phyloP scores from a whole-genome alignment of 2,329 filamentous ascomycete species.

The Penicillium sp. region DNA sequence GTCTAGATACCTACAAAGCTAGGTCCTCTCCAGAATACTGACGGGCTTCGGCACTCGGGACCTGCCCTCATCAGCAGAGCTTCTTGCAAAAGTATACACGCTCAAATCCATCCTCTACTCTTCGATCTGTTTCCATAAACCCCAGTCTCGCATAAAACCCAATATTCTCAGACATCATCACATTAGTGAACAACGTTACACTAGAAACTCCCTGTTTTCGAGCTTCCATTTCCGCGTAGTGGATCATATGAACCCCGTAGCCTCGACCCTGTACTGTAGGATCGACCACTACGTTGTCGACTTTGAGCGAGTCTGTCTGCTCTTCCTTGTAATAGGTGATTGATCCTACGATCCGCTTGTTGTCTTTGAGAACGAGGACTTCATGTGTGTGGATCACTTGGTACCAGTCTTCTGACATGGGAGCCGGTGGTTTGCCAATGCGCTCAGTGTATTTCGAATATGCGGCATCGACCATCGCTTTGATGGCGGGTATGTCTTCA shows the following conservation, averaged over 20 bases:
- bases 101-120: slow-evolving; percentile 22
- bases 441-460: slow-evolving; percentile 24
- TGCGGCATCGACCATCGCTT: slow-evolving; percentile 18
- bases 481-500: slow-evolving; percentile 13
- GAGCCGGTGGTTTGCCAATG: slow-evolving; percentile 22
- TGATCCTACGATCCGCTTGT: slow-evolving; percentile 9
- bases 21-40: not conserved
- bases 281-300: slow-evolving; percentile 22
- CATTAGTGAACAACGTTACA: slow-evolving; percentile 23
- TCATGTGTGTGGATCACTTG: slow-evolving; percentile 7
- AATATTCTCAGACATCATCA: slow-evolving; percentile 27
- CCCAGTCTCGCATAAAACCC: slow-evolving; percentile 19
- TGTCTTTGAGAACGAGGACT: slow-evolving; percentile 14
- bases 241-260: slow-evolving; percentile 14
- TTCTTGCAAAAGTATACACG: slow-evolving; percentile 21
- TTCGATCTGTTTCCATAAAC: slow-evolving; percentile 18
- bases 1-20: too few species aligned
- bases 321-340: slow-evolving; percentile 10
- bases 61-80: not conserved
- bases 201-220: not conserved
- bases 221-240: not conserved
- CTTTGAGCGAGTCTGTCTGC: slow-evolving; percentile 6
- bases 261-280: slow-evolving; percentile 18
- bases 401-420: slow-evolving; percentile 21
- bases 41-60: not conserved